Conservation (phyloP, 768 basidiomycete genomes). For the Calvatia gigantea region DNA sequence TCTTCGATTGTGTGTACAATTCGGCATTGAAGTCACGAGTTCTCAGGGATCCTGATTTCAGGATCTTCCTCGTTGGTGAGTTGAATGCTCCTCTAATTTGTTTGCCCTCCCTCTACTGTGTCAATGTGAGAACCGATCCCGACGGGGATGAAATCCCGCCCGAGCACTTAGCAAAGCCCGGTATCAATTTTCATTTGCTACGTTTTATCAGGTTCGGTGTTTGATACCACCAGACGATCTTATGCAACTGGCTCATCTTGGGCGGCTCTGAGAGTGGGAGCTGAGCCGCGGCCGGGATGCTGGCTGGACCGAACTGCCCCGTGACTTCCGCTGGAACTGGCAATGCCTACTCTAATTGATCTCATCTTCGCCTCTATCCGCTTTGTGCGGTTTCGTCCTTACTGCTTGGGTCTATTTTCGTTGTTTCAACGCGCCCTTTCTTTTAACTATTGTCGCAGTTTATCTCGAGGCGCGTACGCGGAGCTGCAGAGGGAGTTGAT, state of each 20-base stretch:
- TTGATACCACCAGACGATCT: too few relatives aligned
- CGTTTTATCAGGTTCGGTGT: too few relatives aligned
- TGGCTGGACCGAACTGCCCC: constrained; percentile 1
- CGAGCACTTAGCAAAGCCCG: not conserved
- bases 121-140: not conserved
- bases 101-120: constrained; percentile 7
- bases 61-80: constrained; percentile 66
- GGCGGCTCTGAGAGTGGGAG: not conserved
- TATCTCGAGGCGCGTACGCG: not conserved
- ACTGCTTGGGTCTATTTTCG: constrained; percentile 1
- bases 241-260: not conserved
- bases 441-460: not conserved
- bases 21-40: constrained; percentile 54
- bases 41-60: constrained; percentile 61
- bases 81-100: constrained; percentile 7
- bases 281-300: constrained; percentile 2
- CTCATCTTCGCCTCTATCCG: constrained; percentile 2
- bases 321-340: not conserved
- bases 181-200: not conserved
- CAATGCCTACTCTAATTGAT: not conserved
- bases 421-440: not conserved
- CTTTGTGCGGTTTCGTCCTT: not conserved
- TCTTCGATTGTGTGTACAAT: constrained; percentile 74
- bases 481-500: not conserved
- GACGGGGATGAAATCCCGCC: constrained; percentile 1